Conservation (phyloP, 371 early-diverging fungal genomes). For the Saksenaea oblongispora region DNA sequence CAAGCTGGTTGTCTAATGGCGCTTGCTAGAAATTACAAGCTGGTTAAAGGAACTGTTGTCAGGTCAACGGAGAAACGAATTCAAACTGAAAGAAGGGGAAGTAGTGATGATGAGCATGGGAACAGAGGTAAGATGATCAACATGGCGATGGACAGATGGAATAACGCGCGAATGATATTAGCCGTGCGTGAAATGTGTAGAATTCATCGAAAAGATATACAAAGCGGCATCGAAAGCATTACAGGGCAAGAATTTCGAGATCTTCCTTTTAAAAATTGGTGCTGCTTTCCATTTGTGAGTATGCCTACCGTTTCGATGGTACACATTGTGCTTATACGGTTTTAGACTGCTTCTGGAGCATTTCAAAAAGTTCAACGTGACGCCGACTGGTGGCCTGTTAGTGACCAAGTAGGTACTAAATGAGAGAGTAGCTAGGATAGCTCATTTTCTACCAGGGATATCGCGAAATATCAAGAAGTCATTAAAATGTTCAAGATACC, state of each 20-base stretch:
- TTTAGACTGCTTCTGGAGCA: conserved; percentile 86
- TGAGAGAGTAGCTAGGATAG: background rate
- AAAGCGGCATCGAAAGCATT: conserved; percentile 60
- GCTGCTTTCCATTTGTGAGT: conserved; percentile 75
- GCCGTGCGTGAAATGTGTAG: conserved; percentile 74
- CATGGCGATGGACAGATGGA: too few species aligned
- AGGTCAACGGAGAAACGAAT: conserved; percentile 73
- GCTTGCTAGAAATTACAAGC: conserved; percentile 26
- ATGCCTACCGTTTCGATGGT: background rate
- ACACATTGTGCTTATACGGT: background rate
- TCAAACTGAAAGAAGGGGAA: conserved; percentile 85
- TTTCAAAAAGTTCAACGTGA: conserved; percentile 86
- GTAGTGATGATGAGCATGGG: conserved; percentile 71
- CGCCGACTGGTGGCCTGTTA: conserved; percentile 82
- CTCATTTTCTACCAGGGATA: conserved; percentile 62
- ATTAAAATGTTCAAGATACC: conserved; percentile 78
- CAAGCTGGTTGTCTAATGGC: background rate
- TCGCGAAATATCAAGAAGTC: conserved; percentile 89
- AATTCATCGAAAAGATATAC: conserved; percentile 66
- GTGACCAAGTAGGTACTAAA: conserved; percentile 72
- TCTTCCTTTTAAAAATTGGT: conserved; percentile 80
- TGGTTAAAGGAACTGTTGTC: conserved; percentile 67
- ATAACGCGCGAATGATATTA: conserved; percentile 20
- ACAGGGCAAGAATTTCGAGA: conserved; percentile 79
- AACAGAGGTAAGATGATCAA: conserved; percentile 51